Evolutionary conservation across 345 rosid species (phyloP), one percentile per base, ranked within the genome.

Genomic region (Anacardium occidentale): DNA sequence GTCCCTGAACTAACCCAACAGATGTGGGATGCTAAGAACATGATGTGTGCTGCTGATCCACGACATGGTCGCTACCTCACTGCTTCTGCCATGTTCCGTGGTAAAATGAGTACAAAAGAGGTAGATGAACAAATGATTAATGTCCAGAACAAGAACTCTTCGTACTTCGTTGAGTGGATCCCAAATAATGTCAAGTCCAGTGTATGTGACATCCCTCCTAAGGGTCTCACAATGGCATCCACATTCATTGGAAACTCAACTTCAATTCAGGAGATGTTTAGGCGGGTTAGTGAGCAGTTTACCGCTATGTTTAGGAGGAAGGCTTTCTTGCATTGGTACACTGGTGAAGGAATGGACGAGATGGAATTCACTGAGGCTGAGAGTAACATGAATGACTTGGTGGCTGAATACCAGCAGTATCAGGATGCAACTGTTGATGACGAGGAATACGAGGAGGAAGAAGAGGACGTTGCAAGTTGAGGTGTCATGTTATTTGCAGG

Each of bases 31-130:
- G 69, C 79, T 18, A 76, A 76, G 60, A 76, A 76, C 71, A 76
- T 76, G 79, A 76, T 76, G 79, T 76, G 79, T 37, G 79, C 79
- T n/a, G 79, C 79, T 32, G 79, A 76, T 20, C 79, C 79, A 22
- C 79, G 79, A n/a, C 79, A 76, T 9, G 79, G 79, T 13, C 79
- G 79, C n/a, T 76, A 76, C 75, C 64, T 76, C 44, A 76, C 79
- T 58, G 79, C 79, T 24, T 76, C 79, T 1, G 79, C 79, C 52
- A 47, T 76, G 79, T 76, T 76, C 75, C 75, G 79, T 21, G 79
- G 79, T 21, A 76, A 76, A 75, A 76, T 76, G 79, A 76, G 79
- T 65, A 76, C 79, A 9, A 76, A 76, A 48, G 79, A 76, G 70
- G 79, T 76, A 25, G 79, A 76, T 24, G 79, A 76, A 51, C 79